A percentile compares a stretch with the other conserved stretches of the same genome.
Conservation (phyloP, 2,329 filamentous ascomycete species). For the Pseudogymnoascus sp. region DNA sequence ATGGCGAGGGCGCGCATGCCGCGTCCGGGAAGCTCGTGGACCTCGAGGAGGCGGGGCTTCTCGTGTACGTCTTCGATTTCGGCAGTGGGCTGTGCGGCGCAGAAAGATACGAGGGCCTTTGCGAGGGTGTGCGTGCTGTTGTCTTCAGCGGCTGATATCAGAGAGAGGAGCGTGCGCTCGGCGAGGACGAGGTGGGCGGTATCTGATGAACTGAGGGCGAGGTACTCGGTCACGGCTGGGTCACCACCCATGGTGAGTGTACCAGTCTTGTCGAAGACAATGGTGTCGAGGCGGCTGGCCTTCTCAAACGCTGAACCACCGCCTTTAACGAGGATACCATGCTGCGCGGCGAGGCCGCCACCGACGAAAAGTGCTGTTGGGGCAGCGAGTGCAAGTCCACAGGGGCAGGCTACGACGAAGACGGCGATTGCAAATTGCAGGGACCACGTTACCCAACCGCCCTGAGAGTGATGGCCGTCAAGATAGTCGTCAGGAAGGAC, state of each 20-base stretch:
- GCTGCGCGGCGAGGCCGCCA: constrained; percentile 47
- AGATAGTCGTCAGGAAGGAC: constrained; percentile 50
- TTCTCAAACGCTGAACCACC: constrained; percentile 55
- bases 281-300: constrained; percentile 45
- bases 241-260: constrained; percentile 57
- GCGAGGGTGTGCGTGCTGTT: constrained; percentile 71
- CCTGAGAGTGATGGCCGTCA: constrained; percentile 37
- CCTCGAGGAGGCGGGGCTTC: constrained; percentile 26
- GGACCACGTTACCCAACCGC: constrained; percentile 66
- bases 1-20: constrained; percentile 56
- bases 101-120: constrained; percentile 60
- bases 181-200: background rate
- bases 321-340: constrained; percentile 51
- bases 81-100: constrained; percentile 29
- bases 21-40: constrained; percentile 65
- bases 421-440: constrained; percentile 66
- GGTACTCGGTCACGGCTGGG: constrained; percentile 50
- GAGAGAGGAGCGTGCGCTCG: background rate
- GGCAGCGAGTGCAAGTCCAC: constrained; percentile 51
- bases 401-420: constrained; percentile 55
- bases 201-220: background rate
- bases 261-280: constrained; percentile 56
- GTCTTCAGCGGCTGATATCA: constrained; percentile 49
- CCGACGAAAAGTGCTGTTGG: constrained; percentile 54
- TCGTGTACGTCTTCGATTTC: constrained; percentile 10